phyloP scores from a whole-genome alignment of 1,139 yeast species.

The Zhuliangozyma parablackwelliae region DNA sequence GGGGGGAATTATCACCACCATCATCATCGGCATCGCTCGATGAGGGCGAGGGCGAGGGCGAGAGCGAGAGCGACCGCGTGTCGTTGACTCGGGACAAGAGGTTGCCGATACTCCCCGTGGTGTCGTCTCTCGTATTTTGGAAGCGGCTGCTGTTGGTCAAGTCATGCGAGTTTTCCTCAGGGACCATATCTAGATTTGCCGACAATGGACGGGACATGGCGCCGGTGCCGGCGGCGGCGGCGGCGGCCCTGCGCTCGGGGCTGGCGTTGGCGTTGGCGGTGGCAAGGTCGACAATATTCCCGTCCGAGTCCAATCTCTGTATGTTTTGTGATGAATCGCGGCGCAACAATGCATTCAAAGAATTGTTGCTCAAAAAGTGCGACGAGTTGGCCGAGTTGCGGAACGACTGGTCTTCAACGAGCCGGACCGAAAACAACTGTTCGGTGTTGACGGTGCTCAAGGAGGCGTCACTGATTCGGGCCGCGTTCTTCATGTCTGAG shows the following conservation, averaged over 20 bases:
- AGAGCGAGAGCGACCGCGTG: background rate
- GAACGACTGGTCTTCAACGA: conserved; percentile 55
- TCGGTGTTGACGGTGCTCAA: conserved; percentile 84
- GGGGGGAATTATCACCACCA: conserved; percentile 1
- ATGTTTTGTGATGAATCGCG: conserved; percentile 37
- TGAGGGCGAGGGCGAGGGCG: background rate
- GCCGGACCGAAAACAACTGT: conserved; percentile 73
- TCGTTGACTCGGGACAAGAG: conserved; percentile 22
- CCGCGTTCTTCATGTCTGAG: conserved; percentile 21
- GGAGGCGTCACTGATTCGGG: conserved; percentile 57
- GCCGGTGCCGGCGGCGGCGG: conserved; percentile 5
- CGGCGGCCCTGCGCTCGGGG: conserved; percentile 11
- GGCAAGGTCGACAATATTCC: conserved; percentile 37
- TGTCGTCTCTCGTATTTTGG: conserved; percentile 6
- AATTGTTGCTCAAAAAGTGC: conserved; percentile 26
- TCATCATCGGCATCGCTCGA: conserved; percentile 2
- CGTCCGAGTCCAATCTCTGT: conserved; percentile 52
- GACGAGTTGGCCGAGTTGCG: conserved; percentile 35
- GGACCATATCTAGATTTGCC: conserved; percentile 27
- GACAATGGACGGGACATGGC: conserved; percentile 17
- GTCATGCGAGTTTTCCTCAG: conserved; percentile 25
- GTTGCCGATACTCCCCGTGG: conserved; percentile 18
- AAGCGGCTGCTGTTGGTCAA: background rate
- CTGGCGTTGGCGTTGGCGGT: background rate
- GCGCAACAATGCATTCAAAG: conserved; percentile 24